Base-by-base conservation (phyloP, 2,329 filamentous ascomycete genomes). In the Fusarium anthophilum region DNA sequence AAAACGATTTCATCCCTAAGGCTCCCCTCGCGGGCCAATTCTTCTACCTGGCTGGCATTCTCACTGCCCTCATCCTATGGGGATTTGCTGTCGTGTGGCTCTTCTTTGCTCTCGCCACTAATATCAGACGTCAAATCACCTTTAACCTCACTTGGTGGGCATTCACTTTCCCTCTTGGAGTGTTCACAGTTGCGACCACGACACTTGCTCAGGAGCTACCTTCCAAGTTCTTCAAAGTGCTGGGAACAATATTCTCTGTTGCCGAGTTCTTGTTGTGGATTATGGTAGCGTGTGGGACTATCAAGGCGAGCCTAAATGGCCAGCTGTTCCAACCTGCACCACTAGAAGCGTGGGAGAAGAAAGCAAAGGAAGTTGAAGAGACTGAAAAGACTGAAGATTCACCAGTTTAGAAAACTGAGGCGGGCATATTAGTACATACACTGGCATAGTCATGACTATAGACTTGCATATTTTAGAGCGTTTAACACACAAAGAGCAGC, bases 21-120 rank as follows among this genome's bases (percentile, higher is more conserved):
- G 86, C 86, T 0, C 84, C 82, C 32, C 80, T 86, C 2, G 81
- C 87, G 2, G 89, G 90, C 1, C 82, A 87, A 6, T 83, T 90
- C 14, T 83, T 90, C 13, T 91, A 91, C 72, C 81, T 87, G 6
- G 53, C 88, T 0, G 89, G 90, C 2, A 80, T 87, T 26, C 61
- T 83, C 17, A 63, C 73, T 8, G 78, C 76, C 11, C 64, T 83
- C 20, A 35, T 81, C 24, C 77, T 83, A 71, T 83, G 82, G 82
- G 81, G 78, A 0, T 78, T 79, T 28, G 80, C 78, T 3, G 66
- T 82, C 6, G 76, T 76, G 43, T 83, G 81, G 82, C 72, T 83
- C 5, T 70, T 75, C 45, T 80, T 82, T 66, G 81, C 82, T 6
- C 24, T 81, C 35, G 73, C 77, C 20, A 77, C 75, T 28, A 79